Evolutionary conservation across 208 protist species (phyloP), one percentile per base, ranked within the genome.

Genomic region (Crithidia bombi): DNA sequence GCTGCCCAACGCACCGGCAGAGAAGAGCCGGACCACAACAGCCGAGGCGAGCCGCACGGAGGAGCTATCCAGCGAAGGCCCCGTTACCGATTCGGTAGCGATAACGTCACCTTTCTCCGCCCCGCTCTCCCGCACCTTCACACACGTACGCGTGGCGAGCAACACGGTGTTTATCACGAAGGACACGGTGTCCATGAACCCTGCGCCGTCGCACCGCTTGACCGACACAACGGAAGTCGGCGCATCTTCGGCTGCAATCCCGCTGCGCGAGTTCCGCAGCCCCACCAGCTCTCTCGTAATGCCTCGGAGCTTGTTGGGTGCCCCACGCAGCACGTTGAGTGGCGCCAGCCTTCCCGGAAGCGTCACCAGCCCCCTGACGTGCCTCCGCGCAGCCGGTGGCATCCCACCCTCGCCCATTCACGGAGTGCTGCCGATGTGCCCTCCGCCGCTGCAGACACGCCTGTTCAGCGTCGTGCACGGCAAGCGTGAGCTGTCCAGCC

Each of bases 391-490:
- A 7, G 32, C 43, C 28, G 47, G n/a, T n/a, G n/a, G 26, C 0
- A 54, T 69, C 23, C 71, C 50, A n/a, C 64, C 64, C 2, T 66
- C 61, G 32, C 71, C 71, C 23, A 49, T 66, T 2, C 71, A 71
- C 49, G 46, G 50, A 23, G 56, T 65, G 30, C 49, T 71, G 57
- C 56, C 71, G n/a, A 26, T 44, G 52, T 47, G 49, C 26, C 71
- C 57, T 3, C 46, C 65, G 26, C 28, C 46, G 17, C 26, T 28
- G 35, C 67, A 44, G 64, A 41, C 71, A 35, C 83, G 86, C 15
- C 71, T 94, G 14, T 92, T 94, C 74, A 91, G 82, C 67, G 69
- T 83, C 39, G 85, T 89, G 25, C 82, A 92, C 75, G 75, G 50
- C 19, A 55, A 59, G 11, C 73, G 15, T 21, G 86, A 86, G 49